These are phyloP conservation scores for Dysphania ambrosioides DNA, from an alignment of 148 eudicot genomes.

Conservation along the genomic window DNA sequence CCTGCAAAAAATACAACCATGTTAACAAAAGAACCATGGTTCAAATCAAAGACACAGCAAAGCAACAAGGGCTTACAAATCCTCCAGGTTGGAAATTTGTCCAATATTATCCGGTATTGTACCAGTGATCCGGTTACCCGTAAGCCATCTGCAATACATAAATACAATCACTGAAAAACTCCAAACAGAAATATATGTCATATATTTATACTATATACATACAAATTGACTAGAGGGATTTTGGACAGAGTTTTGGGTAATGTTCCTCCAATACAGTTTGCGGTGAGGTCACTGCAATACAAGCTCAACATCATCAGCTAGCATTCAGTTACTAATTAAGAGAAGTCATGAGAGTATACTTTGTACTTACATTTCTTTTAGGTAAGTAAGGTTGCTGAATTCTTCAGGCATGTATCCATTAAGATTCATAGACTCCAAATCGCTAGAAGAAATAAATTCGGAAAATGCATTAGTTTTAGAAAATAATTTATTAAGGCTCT, in stretches of 20 bases:
- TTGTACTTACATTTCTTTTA: slow-evolving; percentile 53
- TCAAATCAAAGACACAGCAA: neutral
- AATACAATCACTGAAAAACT: no score
- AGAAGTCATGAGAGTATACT: neutral
- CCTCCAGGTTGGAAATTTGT: slow-evolving; percentile 53
- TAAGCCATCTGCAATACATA: slow-evolving; percentile 44
- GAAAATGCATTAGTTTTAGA: no score
- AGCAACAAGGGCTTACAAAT: slow-evolving; percentile 46
- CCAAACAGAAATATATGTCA: no score
- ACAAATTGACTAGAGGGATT: slow-evolving; percentile 52
- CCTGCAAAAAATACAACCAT: slow-evolving; percentile 29
- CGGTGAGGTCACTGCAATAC: slow-evolving; percentile 52
- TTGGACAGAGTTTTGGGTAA: slow-evolving; percentile 50
- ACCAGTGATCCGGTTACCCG: slow-evolving; percentile 58
- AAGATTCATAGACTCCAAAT: slow-evolving; percentile 65
- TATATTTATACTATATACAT: no score
- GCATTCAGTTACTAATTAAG: no score
- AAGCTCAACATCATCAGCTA: neutral
- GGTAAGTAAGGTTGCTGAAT: slow-evolving; percentile 43
- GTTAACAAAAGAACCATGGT: neutral
- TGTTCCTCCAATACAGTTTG: slow-evolving; percentile 59
- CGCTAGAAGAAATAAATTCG: no score
- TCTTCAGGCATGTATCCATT: slow-evolving; percentile 60
- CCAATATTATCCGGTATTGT: slow-evolving; percentile 68
- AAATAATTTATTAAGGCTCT: no score